Evolutionary conservation across 176 grass and related monocot species (phyloP).

Genomic region (Oropetium thomaeum): DNA sequence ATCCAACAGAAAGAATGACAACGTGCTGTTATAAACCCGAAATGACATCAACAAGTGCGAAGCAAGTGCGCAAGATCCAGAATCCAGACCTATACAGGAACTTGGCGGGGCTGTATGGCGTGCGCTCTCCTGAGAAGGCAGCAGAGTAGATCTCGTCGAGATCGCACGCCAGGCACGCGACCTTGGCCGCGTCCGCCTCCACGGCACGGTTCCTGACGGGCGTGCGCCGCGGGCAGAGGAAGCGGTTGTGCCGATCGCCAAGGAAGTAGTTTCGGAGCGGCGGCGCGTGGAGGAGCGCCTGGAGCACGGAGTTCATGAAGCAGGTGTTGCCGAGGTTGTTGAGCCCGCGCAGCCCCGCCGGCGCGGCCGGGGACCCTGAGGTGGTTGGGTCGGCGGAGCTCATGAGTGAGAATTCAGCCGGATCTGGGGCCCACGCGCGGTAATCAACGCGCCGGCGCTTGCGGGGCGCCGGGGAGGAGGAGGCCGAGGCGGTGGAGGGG

Average conservation of each 20-base stretch:
- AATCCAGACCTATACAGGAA: constrained; percentile 86
- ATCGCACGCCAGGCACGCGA: constrained; percentile 75
- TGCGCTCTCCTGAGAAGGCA: constrained; percentile 77
- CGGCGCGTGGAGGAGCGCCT: constrained; percentile 82
- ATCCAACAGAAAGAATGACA: constrained; percentile 1
- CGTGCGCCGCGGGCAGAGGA: constrained; percentile 63
- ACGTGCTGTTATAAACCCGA: constrained; percentile 3
- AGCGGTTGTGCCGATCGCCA: constrained; percentile 80
- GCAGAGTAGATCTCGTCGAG: constrained; percentile 89
- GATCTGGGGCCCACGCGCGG: constrained; percentile 77
- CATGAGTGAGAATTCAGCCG: constrained; percentile 59
- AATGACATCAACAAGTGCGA: constrained; percentile 17
- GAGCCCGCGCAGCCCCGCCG: constrained; percentile 64
- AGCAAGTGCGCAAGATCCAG: constrained; percentile 30
- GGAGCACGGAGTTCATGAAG: constrained; percentile 99
- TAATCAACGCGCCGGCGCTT: constrained; percentile 78
- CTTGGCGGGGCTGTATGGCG: constrained; percentile 79
- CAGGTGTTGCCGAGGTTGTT: constrained; percentile 97
- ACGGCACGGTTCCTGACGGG: constrained; percentile 45
- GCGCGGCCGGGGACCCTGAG: constrained; percentile 39
- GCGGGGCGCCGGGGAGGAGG: background rate
- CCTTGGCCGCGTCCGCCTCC: constrained; percentile 21
- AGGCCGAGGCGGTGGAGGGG: background rate
- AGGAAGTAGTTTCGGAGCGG: constrained; percentile 91
- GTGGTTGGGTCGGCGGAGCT: constrained; percentile 48